phyloP scores from a whole-genome alignment of 1,284 basidiomycete genomes.

The Rhizoctonia solani region DNA sequence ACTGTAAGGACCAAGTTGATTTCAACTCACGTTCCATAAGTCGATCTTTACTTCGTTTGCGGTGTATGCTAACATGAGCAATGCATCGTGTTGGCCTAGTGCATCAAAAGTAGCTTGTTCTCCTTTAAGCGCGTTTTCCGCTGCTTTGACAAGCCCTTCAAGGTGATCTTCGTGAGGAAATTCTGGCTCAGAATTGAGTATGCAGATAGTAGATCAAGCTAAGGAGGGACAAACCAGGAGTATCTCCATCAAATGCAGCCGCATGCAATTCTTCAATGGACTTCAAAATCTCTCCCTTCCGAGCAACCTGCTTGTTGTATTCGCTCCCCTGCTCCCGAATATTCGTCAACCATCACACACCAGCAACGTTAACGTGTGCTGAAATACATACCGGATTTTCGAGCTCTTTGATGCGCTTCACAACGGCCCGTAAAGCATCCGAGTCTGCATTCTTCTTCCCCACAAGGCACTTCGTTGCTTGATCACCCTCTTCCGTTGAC shows the following conservation, averaged over 20 bases:
- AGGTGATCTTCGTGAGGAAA: background rate
- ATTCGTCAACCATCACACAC: too few species aligned
- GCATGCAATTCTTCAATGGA: conserved; percentile 2
- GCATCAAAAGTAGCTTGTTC: background rate
- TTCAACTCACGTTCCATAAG: too few species aligned
- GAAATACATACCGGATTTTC: background rate
- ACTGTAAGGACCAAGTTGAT: too few species aligned
- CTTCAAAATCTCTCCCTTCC: background rate
- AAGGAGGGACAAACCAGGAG: background rate
- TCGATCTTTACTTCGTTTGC: background rate
- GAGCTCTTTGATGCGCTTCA: too few species aligned
- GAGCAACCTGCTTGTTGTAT: too few species aligned
- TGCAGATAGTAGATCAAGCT: too few species aligned
- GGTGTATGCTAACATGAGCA: background rate
- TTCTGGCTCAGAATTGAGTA: background rate
- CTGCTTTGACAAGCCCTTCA: background rate
- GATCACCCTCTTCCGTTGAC: too few species aligned
- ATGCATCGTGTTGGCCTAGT: background rate
- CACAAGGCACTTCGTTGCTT: background rate
- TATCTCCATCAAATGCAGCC: background rate
- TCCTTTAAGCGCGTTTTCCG: background rate
- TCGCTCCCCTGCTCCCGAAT: too few species aligned
- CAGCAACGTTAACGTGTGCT: too few species aligned
- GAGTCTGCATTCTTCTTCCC: background rate
- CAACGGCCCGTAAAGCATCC: background rate